phyloP scores from a whole-genome alignment of 1,139 yeast genomes.

The Eremothecium gossypii region DNA sequence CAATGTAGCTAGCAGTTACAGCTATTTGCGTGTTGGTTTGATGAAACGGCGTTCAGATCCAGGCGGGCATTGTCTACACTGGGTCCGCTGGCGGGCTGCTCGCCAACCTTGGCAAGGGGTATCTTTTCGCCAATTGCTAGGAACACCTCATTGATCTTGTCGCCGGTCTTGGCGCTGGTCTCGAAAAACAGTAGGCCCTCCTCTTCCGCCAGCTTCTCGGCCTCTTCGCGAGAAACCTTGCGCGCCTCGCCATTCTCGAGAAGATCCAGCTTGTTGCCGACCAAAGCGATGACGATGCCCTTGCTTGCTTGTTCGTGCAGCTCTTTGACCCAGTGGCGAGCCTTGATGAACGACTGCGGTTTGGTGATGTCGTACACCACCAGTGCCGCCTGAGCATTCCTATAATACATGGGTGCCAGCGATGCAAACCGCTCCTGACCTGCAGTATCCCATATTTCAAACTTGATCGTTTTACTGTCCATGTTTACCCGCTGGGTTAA shows the following conservation, averaged over 20 bases:
- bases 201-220: conserved; percentile 68
- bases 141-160: conserved; percentile 86
- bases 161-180: conserved; percentile 90
- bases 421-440: conserved; percentile 97
- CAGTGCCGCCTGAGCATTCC: conserved; percentile 97
- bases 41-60: conserved; percentile 14
- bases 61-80: conserved; percentile 22
- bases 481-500: conserved; percentile 89
- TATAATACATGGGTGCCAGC: conserved; percentile 93
- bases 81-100: conserved; percentile 12
- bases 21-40: conserved; percentile 3
- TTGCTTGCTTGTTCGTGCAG: conserved; percentile 90
- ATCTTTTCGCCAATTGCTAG: conserved; percentile 73
- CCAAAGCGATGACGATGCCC: conserved; percentile 84
- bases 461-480: conserved; percentile 83
- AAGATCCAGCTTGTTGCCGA: conserved; percentile 85
- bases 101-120: conserved; percentile 19
- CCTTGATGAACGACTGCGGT: conserved; percentile 94
- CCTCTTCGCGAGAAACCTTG: conserved; percentile 84
- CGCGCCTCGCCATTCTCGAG: conserved; percentile 43
- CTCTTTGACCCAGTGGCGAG: conserved; percentile 98
- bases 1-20: conserved; percentile 5
- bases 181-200: conserved; percentile 87
- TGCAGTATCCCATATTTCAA: conserved; percentile 98
- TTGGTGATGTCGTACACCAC: conserved; percentile 94